Evolutionary conservation across 164 flowering plant species (phyloP), one percentile per base, ranked within the genome.

Genomic region (Kingdonia uniflora): DNA sequence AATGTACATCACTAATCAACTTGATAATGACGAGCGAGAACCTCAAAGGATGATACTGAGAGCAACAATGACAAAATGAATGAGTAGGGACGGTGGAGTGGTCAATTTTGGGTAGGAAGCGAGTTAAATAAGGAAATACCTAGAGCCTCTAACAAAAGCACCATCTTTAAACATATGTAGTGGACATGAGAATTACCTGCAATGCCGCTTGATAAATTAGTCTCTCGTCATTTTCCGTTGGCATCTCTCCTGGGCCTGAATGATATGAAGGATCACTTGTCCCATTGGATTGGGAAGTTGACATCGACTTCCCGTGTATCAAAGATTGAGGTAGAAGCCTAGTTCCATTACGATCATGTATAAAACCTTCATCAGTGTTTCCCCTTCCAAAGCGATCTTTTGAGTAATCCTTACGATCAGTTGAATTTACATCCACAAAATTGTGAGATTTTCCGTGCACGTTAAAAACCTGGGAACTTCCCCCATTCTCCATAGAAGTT

Each of bases 121-220:
- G n/a, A n/a, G n/a, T n/a, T n/a, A n/a, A n/a, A n/a, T n/a, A n/a
- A n/a, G n/a, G n/a, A n/a, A n/a, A n/a, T n/a, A n/a, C n/a, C n/a
- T n/a, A n/a, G n/a, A n/a, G n/a, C n/a, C n/a, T n/a, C n/a, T n/a
- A n/a, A n/a, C n/a, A n/a, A n/a, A n/a, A n/a, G n/a, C n/a, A n/a
- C n/a, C n/a, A n/a, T n/a, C n/a, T n/a, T n/a, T n/a, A n/a, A 8
- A 29, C 35, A 29, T 29, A 29, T 29, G 8, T 3, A 8, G 8
- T 3, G 8, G 11, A n/a, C 21, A 43, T 2, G 20, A 40, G 11
- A 19, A 54, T 51, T 71, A 87, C 97, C 91, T 90, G 79, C 43
- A 90, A 50, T 61, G 89, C 97, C 29, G 91, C 97, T 67, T 81
- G 91, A 64, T 68, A 87, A 58, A 90, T 64, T 51, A 77, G 56